Evolutionary conservation across 73 alveolate genomes (phyloP).

Genomic region (Symbiodinium natans): DNA sequence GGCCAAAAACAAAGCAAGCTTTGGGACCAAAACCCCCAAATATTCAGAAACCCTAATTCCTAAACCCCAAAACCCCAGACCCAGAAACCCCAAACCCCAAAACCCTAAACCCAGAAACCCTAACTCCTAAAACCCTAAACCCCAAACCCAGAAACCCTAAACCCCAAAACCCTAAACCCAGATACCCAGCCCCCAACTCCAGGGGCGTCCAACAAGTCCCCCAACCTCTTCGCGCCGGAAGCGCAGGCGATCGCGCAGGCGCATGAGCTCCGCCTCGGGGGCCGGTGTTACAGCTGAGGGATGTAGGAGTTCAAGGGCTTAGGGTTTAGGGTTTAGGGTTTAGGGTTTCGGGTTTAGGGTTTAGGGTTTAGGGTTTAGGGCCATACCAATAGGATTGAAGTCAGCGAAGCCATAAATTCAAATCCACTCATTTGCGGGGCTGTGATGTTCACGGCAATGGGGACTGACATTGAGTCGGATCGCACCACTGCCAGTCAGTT

Average conservation of each 20-base stretch:
- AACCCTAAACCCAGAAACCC: neutral
- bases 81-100: neutral
- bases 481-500: too few species aligned
- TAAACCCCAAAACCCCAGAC: neutral
- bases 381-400: too few species aligned
- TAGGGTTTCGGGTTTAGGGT: neutral
- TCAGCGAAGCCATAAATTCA: too few species aligned
- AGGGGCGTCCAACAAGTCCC: too few species aligned
- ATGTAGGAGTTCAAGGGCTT: too few species aligned
- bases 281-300: neutral
- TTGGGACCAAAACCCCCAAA: neutral
- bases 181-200: neutral
- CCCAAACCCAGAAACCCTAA: neutral
- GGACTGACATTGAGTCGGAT: too few species aligned
- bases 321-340: neutral
- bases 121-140: neutral
- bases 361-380: neutral
- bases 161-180: neutral
- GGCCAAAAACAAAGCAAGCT: too few species aligned
- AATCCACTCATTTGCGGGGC: too few species aligned
- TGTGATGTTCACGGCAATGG: too few species aligned
- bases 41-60: neutral
- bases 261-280: constrained; percentile 35
- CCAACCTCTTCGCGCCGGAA: constrained; percentile 38
- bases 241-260: constrained; percentile 53